Percentiles rank a stretch among this genome's conserved stretches.
These are phyloP conservation scores for Rheum nobile DNA, from an alignment of 148 eudicot genomes.

Conservation along the genomic window DNA sequence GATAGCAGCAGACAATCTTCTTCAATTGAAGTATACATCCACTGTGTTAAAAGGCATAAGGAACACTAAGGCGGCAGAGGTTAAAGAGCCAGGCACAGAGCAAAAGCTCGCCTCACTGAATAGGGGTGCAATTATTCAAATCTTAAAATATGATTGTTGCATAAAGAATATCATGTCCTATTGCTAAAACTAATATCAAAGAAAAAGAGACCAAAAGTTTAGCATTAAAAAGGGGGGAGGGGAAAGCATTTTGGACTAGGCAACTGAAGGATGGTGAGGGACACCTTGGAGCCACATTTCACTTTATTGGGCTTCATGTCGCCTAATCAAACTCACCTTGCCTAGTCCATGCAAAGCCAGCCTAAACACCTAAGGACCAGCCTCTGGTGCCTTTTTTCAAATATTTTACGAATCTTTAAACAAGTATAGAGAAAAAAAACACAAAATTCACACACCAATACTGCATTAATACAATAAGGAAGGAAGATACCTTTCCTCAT, in stretches of 20 bases:
- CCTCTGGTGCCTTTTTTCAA: neutral
- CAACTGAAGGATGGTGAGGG: neutral
- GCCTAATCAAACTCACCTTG: neutral
- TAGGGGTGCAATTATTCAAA: neutral
- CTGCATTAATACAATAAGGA: neutral
- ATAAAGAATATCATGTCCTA: neutral
- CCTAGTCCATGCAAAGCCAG: too few species aligned
- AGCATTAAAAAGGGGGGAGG: neutral
- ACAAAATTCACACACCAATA: neutral
- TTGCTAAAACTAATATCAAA: neutral
- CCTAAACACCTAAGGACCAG: too few species aligned
- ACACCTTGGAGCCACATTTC: neutral
- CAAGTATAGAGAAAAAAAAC: neutral
- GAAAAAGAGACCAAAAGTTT: neutral
- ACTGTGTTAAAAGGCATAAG: neutral
- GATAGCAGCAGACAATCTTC: neutral
- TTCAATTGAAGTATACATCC: neutral
- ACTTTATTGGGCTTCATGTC: neutral
- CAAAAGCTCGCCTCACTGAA: neutral
- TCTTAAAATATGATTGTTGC: neutral
- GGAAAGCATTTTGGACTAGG: neutral
- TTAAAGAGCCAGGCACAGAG: neutral
- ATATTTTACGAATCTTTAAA: neutral
- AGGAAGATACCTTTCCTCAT: slow-evolving; percentile 42
- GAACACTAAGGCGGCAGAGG: neutral